Conservation (phyloP, 495 filamentous ascomycete genomes). For the Penicillium paradoxum region DNA sequence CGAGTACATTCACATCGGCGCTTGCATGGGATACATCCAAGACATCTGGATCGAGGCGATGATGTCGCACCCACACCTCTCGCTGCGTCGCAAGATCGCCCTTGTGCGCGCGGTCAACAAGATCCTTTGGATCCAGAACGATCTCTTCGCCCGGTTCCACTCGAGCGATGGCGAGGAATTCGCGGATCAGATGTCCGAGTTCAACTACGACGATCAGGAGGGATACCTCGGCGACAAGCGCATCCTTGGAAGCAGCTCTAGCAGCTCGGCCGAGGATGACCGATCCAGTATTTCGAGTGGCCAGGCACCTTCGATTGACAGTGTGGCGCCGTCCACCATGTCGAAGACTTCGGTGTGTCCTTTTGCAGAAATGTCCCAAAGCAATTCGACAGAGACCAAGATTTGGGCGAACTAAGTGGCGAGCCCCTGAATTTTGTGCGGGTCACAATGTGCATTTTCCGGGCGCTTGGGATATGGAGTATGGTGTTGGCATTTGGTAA, state of each 20-base stretch:
- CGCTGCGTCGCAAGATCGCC: conserved; percentile 58
- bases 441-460: neutral
- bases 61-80: conserved; percentile 61
- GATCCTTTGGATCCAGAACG: conserved; percentile 71
- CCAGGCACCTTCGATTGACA: conserved; percentile 14
- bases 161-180: conserved; percentile 68
- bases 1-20: conserved; percentile 72
- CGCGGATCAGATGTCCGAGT: conserved; percentile 52
- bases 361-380: conserved; percentile 30
- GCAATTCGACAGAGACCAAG: conserved; percentile 28
- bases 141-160: conserved; percentile 73
- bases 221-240: conserved; percentile 54
- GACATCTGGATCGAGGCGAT: conserved; percentile 71
- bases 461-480: conserved; percentile 7
- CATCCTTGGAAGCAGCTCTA: conserved; percentile 36
- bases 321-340: conserved; percentile 16
- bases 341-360: conserved; percentile 27
- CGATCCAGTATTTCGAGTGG: conserved; percentile 27
- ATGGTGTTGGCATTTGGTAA: neutral
- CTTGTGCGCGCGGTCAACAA: conserved; percentile 61
- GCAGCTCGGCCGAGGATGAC: conserved; percentile 34
- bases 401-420: conserved; percentile 33
- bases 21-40: conserved; percentile 62
- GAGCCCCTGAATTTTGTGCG: neutral
- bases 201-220: conserved; percentile 50